These are phyloP conservation scores for Talaromyces albobiverticillius DNA, from an alignment of 2,329 filamentous ascomycete species.

Conservation along the genomic window DNA sequence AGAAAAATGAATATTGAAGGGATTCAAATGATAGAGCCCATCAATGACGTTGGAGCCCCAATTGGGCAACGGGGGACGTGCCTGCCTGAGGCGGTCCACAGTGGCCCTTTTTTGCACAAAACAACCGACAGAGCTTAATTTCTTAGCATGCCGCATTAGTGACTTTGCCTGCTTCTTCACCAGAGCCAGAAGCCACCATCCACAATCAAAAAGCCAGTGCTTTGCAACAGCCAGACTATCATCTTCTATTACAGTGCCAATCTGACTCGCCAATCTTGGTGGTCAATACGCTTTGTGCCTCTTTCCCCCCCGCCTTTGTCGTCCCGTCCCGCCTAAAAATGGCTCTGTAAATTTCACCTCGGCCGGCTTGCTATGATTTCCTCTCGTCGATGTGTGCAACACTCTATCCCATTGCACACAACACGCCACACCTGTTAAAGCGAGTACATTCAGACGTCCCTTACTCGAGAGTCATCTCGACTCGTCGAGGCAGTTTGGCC, in stretches of 20 bases:
- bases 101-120: conserved; percentile 13
- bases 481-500: conserved; percentile 33
- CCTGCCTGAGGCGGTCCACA: conserved; percentile 4
- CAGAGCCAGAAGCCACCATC: not conserved
- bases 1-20: too few species aligned
- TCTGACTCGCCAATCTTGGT: not conserved
- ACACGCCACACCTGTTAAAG: not conserved
- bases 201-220: too few species aligned
- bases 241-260: too few species aligned
- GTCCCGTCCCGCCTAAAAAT: conserved; percentile 9
- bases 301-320: not conserved
- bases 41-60: conserved; percentile 20
- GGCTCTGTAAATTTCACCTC: conserved; percentile 12
- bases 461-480: conserved; percentile 21
- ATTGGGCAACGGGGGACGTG: conserved; percentile 8
- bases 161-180: not conserved
- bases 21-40: too few species aligned
- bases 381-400: conserved; percentile 8
- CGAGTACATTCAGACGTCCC: not conserved
- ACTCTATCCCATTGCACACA: not conserved
- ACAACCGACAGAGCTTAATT: conserved; percentile 8
- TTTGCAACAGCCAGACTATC: not conserved
- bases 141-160: not conserved
- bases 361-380: conserved; percentile 10
- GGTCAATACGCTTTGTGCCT: not conserved